Conservation (phyloP, 2,329 filamentous ascomycete genomes). For the Cladophialophora yegresii region DNA sequence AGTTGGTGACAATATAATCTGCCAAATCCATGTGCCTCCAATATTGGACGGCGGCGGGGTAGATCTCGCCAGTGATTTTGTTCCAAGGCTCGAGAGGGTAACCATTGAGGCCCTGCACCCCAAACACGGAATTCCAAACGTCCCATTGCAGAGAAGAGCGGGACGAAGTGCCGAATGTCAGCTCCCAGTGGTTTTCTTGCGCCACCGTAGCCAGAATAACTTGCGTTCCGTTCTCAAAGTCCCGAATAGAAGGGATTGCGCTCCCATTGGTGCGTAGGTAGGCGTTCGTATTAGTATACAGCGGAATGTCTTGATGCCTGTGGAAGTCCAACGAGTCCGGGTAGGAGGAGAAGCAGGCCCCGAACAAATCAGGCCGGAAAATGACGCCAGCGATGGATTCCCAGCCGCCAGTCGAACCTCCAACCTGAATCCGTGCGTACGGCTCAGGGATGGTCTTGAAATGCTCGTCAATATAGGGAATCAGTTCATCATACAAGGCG, state of each 20-base stretch:
- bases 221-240: conserved; percentile 19
- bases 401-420: conserved; percentile 25
- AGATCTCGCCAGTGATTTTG: conserved; percentile 27
- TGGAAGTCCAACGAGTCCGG: conserved; percentile 25
- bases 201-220: conserved; percentile 17
- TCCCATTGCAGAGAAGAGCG: conserved; percentile 26
- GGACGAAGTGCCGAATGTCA: conserved; percentile 20
- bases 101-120: conserved; percentile 20
- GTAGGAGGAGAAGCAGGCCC: conserved; percentile 22
- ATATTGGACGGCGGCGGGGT: conserved; percentile 24
- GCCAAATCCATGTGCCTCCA: conserved; percentile 25
- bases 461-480: conserved; percentile 20
- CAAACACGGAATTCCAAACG: conserved; percentile 27
- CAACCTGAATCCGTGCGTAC: conserved; percentile 23
- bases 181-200: conserved; percentile 28
- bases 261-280: conserved; percentile 18
- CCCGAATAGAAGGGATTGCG: conserved; percentile 21
- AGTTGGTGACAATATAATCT: conserved; percentile 21
- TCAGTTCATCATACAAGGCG: conserved; percentile 20
- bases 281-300: conserved; percentile 22
- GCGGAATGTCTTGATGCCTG: conserved; percentile 22
- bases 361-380: conserved; percentile 25
- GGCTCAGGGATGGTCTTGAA: conserved; percentile 25
- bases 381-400: conserved; percentile 18
- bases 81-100: conserved; percentile 28